Evolutionary conservation across 2,329 filamentous ascomycete species (phyloP), one percentile per base, ranked within the genome.

Genomic region (Chrysoporthe austroafricana): DNA sequence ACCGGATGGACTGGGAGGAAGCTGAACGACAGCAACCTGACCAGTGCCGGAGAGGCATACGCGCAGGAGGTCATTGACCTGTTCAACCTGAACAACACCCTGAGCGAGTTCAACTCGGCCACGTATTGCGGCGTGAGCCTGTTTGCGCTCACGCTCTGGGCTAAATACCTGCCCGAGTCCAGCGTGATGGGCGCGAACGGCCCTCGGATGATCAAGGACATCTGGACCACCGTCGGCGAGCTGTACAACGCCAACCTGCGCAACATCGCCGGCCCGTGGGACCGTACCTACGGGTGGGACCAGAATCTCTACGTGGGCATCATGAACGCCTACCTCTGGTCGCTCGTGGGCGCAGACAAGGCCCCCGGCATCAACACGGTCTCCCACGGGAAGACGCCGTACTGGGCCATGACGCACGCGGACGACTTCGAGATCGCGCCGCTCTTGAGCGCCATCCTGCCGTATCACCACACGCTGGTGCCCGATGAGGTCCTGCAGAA

Each of bases 251-350:
- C 87, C 0, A 80, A 82, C 1, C 75, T 90, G 76, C 84, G 82
- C 70, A 90, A 90, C 69, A 81, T 89, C 60, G 87, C 87, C 2
- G 88, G 88, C 0, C 88, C 88, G 0, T 90, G 88, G 88, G 88
- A 90, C 74, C 83, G 88, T 0, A 79, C 83, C 0, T 90, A 90
- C 70, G 87, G 87, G 0, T 89, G 84, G 67, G 87, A 90, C 68
- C 88, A 90, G 87, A 88, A 87, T 65, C 78, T 82, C 7, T 90
- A 90, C 71, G 74, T 89, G 4, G 84, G 84, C 63, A 80, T 90
- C 61, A 82, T 89, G 74, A 83, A 84, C 0, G 74, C 86, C 16
- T 86, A 86, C 76, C 81, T 90, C 69, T 90, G 87, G 87, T 82
- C 84, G 0, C 68, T 88, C 4, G 78, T 86, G 5, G 86, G 86